Evolutionary conservation across 768 basidiomycete genomes (phyloP), one percentile per base, ranked within the genome.

Genomic region (Termitomyces sp.): DNA sequence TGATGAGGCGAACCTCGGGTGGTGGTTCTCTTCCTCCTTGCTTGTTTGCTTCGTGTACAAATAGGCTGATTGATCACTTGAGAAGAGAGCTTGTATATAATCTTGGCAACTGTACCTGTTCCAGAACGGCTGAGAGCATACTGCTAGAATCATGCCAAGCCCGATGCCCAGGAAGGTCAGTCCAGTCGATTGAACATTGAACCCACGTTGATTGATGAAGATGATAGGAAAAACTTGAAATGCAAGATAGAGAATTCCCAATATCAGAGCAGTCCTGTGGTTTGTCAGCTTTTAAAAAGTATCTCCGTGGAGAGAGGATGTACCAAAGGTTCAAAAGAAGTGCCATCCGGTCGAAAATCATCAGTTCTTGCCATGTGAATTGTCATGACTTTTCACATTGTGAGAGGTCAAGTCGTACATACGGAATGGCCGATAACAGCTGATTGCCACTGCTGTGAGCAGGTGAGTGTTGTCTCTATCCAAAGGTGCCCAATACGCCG

Each of bases 361-460:
- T 72, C 6, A 91, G 73, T 68, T 85, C 88, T 89, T 59, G 38
- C 18, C 18, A 9, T 6, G 10, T 0, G 18, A 3, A 28, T 28
- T 12, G 13, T 53, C 38, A 40, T 18, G 28, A 2, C 9, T 5
- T 40, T 12, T 2, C 3, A 28, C 26, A 28, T 28, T 5, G 26
- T 18, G 8, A 12, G 56, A n/a, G 10, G 23, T 32, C 40, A 46
- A 36, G 23, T 57, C 50, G 18, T 36, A 73, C 87, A 55, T 67
- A 90, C 90, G 74, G 69, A 95, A 93, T 1, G 92, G 91, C 7
- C 75, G 83, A 55, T 79, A 85, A 62, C 86, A 85, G 63, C 87
- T 90, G 59, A 83, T 64, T 14, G 76, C 35, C 32, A 93, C 74
- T 0, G 84, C 80, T 13, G 64, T 63, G 3, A 69, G 30, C 10